Conservation (phyloP, 495 filamentous ascomycete genomes). For the Jackrogersella multiformis region DNA sequence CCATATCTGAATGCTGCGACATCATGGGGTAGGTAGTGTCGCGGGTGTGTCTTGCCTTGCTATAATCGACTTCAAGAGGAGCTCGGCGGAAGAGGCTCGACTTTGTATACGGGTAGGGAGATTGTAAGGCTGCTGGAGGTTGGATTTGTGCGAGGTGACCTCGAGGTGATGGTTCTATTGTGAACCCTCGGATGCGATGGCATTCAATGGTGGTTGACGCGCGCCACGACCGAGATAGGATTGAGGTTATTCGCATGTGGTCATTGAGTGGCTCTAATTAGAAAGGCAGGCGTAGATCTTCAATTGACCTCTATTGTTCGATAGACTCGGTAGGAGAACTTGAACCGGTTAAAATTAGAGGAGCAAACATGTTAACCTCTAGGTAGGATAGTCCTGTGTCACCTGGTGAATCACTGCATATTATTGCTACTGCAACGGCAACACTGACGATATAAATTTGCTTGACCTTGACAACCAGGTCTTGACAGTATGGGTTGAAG, state of each 20-base stretch:
- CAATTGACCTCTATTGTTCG: neutral
- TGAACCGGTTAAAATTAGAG: neutral
- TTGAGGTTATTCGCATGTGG: neutral
- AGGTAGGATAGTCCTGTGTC: constrained; percentile 5
- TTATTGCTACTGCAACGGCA: neutral
- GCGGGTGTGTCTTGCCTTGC: neutral
- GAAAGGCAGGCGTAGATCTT: neutral
- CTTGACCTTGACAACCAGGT: neutral
- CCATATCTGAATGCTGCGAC: no score
- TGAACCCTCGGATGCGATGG: neutral
- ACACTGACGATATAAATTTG: neutral
- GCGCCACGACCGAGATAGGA: no score
- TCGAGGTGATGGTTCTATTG: neutral
- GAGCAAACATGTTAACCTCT: constrained; percentile 12
- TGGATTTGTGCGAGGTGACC: neutral
- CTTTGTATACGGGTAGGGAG: neutral
- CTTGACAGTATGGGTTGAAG: neutral
- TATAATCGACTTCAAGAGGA: no score
- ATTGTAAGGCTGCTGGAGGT: no score
- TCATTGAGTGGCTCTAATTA: neutral
- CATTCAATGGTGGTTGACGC: neutral
- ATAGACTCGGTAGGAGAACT: neutral
- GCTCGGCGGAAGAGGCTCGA: no score
- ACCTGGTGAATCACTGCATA: neutral
- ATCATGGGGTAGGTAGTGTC: neutral